These are phyloP conservation scores for Diplodia sapinea DNA, from an alignment of 2,329 filamentous ascomycete species.

Conservation along the genomic window DNA sequence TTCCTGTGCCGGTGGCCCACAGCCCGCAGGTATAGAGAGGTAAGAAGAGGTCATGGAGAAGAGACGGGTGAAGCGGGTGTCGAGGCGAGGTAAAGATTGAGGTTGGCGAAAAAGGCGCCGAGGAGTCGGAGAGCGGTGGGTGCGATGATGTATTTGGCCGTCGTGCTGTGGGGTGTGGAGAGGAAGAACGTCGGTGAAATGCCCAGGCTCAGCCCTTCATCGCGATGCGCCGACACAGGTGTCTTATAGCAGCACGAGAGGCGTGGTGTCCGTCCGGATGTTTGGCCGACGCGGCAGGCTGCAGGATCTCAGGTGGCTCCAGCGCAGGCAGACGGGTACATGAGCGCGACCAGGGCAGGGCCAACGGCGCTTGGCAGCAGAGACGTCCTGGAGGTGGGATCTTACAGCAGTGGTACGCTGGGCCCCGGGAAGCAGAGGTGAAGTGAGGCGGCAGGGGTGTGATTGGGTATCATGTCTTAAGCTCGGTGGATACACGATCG, in stretches of 20 bases:
- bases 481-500: slow-evolving; percentile 33
- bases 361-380: slow-evolving; percentile 32
- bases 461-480: slow-evolving; percentile 33
- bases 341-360: slow-evolving; percentile 28
- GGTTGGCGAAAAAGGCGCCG: slow-evolving; percentile 12
- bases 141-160: slow-evolving; percentile 28
- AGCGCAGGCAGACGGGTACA: slow-evolving; percentile 19
- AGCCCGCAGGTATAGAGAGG: slow-evolving; percentile 36
- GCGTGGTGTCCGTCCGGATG: not conserved
- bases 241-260: slow-evolving; percentile 19
- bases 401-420: slow-evolving; percentile 46
- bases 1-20: slow-evolving; percentile 35
- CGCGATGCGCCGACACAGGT: slow-evolving; percentile 6
- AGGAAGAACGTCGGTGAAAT: slow-evolving; percentile 31
- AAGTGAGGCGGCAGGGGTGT: slow-evolving; percentile 27
- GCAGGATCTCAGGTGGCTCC: slow-evolving; percentile 32
- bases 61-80: slow-evolving; percentile 39
- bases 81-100: slow-evolving; percentile 39
- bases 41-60: slow-evolving; percentile 42
- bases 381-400: slow-evolving; percentile 40
- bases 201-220: slow-evolving; percentile 27
- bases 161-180: slow-evolving; percentile 22
- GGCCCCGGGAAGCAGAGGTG: slow-evolving; percentile 20
- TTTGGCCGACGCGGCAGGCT: slow-evolving; percentile 33
- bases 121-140: not conserved